Conservation (phyloP, 2,329 filamentous ascomycete genomes). For the Fusarium domesticum region DNA sequence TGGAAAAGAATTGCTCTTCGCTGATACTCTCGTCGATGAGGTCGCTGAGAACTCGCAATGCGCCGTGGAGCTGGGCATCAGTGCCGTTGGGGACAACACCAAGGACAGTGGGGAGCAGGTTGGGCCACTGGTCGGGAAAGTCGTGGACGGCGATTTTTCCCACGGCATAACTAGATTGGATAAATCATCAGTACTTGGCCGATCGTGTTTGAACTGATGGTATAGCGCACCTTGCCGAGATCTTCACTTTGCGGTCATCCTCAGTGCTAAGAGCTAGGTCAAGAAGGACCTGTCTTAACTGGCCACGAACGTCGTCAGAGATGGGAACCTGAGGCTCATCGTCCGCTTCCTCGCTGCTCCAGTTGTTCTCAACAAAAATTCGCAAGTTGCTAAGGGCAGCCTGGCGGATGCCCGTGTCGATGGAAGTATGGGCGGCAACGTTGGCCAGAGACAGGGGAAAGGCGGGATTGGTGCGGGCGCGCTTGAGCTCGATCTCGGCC, state of each 20-base stretch:
- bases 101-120: conserved; percentile 76
- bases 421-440: conserved; percentile 72
- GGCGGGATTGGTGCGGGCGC: conserved; percentile 63
- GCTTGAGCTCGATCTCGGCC: conserved; percentile 79
- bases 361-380: conserved; percentile 79
- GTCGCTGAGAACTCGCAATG: conserved; percentile 82
- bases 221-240: conserved; percentile 68
- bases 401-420: conserved; percentile 75
- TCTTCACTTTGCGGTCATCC: conserved; percentile 81
- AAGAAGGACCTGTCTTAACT: conserved; percentile 71
- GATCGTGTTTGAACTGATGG: too few species aligned
- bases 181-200: conserved; percentile 2
- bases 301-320: conserved; percentile 67
- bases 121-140: conserved; percentile 94
- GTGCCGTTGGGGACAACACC: conserved; percentile 71
- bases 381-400: conserved; percentile 77
- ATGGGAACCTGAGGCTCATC: conserved; percentile 62
- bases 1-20: conserved; percentile 90
- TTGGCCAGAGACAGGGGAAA: conserved; percentile 79
- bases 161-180: conserved; percentile 60
- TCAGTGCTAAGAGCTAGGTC: conserved; percentile 71
- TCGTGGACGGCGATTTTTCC: conserved; percentile 93
- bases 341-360: conserved; percentile 74
- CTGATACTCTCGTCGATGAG: conserved; percentile 91
- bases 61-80: conserved; percentile 82